A percentile compares a stretch with the other conserved stretches of the same genome.
phyloP scores from a whole-genome alignment of 371 early-diverging fungal species.

The Zychaea mexicana region DNA sequence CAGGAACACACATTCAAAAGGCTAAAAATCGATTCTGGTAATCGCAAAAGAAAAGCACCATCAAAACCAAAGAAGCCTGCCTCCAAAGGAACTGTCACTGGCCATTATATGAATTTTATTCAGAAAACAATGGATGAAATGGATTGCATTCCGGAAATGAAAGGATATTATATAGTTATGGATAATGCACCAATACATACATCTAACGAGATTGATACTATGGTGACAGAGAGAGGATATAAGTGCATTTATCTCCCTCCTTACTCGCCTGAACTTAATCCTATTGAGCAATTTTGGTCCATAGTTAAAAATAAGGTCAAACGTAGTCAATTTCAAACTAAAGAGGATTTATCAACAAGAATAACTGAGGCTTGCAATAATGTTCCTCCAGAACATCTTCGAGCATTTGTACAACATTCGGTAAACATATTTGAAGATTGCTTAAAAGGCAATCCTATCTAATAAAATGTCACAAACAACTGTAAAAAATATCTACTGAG shows the following conservation, averaged over 20 bases:
- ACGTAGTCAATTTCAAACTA: neutral
- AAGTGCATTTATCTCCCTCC: constrained; percentile 2
- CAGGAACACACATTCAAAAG: neutral
- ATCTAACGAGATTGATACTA: neutral
- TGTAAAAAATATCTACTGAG: too few species aligned
- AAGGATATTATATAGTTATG: constrained; percentile 12
- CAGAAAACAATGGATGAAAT: constrained; percentile 3
- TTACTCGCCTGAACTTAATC: constrained; percentile 7
- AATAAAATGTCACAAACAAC: too few species aligned
- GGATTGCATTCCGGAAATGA: constrained; percentile 4
- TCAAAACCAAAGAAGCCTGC: neutral
- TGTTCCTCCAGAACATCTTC: too few species aligned
- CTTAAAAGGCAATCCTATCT: too few species aligned
- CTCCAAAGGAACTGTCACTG: constrained; percentile 10
- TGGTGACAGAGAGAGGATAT: neutral
- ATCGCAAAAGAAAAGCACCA: neutral
- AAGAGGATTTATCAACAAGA: too few species aligned
- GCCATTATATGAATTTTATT: constrained; percentile 13
- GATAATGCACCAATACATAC: constrained; percentile 11
- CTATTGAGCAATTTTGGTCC: constrained; percentile 6
- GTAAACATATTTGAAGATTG: too few species aligned
- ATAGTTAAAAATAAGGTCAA: constrained; percentile 8
- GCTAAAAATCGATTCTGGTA: constrained; percentile 1
- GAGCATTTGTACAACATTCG: too few species aligned
- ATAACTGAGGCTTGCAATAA: too few species aligned